Base-by-base conservation (phyloP, 306 rosid genomes). In the Pterocarpus santalinus region DNA sequence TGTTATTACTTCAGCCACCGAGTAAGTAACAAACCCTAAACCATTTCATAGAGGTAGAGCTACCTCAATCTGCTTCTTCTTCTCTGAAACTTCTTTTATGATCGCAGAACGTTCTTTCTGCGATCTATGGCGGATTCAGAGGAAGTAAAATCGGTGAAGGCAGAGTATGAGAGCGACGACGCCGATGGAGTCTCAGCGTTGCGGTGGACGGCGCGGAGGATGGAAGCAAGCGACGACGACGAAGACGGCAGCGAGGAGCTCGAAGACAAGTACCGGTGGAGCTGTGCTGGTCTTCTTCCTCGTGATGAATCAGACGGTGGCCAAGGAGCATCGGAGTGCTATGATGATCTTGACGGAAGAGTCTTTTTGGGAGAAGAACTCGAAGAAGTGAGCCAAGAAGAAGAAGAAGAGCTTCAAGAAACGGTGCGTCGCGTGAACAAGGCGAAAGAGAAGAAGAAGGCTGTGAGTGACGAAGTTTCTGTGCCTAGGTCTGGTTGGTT, bases 221-320 rank as follows among this genome's bases (percentile, higher is more conserved):
- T 10, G 36, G 75, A 65, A 73, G 80, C 75, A 17, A 73, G 69
- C 60, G 58, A 73, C 41, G 84, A 80, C 46, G 84, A 64, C 16
- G 84, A 16, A 2, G 79, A 43, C 53, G 14, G 15, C 30, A 14
- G 1, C 11, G 43, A 36, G 51, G 71, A 32, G 35, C 35, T n/a
- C 15, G 43, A 8, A 70, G 72, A 38, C 49, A 61, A 69, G 32
- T 8, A 34, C 56, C 41, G 46, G 44, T 3, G 43, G 65, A n/a
- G 47, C 52, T 12, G 16, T 32, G 46, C 2, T 47, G 33, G 10
- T 17, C 30, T 14, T 56, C 30, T 8, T 58, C 34, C 5, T 22
- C 69, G 39, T 11, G 41, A 22, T 8, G 72, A 65, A 63, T 71
- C 66, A 33, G 57, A 17, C 39, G 13, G 62, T 1, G 70, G 61